A percentile compares a stretch with the other conserved stretches of the same genome.
Conservation (phyloP, 2,329 filamentous ascomycete genomes). For the Verticillium alfalfae region DNA sequence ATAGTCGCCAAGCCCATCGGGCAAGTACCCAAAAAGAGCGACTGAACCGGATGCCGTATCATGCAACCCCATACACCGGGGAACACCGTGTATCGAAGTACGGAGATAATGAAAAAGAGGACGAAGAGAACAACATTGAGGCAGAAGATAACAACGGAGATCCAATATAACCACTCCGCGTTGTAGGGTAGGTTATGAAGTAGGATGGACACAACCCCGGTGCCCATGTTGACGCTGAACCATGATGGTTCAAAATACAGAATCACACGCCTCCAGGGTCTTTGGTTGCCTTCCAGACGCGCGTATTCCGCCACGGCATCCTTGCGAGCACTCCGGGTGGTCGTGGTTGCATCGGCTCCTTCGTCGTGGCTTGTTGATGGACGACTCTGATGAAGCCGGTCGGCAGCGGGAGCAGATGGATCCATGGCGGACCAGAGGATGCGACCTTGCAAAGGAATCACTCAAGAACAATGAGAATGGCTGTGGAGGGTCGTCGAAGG, state of each 20-base stretch:
- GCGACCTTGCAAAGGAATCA: background rate
- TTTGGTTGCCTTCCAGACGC: background rate
- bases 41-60: constrained; percentile 62
- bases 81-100: constrained; percentile 58
- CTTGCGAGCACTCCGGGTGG: background rate
- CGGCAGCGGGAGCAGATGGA: background rate
- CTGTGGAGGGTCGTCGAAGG: background rate
- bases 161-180: constrained; percentile 43
- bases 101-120: constrained; percentile 45
- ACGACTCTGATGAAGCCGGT: background rate
- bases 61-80: constrained; percentile 63
- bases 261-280: background rate
- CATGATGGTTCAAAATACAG: constrained; percentile 27
- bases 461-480: background rate
- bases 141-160: constrained; percentile 47
- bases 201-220: constrained; percentile 61
- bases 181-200: constrained; percentile 59
- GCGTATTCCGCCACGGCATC: background rate
- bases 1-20: constrained; percentile 67
- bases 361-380: background rate
- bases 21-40: constrained; percentile 62
- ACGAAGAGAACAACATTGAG: constrained; percentile 55
- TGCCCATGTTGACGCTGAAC: constrained; percentile 62
- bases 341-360: background rate
- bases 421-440: background rate